phyloP scores from a whole-genome alignment of 345 rosid species.

The Syzygium jambos region DNA sequence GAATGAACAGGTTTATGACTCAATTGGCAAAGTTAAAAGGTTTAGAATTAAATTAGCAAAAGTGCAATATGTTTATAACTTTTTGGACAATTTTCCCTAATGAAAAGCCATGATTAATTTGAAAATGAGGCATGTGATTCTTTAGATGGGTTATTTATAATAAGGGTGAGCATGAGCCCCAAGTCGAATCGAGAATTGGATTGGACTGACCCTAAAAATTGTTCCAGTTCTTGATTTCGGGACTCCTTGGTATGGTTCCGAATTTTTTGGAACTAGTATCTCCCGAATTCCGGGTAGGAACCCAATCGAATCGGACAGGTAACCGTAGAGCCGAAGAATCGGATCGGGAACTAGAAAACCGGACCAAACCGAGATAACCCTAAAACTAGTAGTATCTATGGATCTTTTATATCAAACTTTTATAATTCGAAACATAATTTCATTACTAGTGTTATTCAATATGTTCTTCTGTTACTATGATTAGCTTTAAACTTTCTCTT shows the following conservation, averaged over 20 bases:
- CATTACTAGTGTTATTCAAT: neutral
- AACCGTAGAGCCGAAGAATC: too few relatives aligned
- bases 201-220: neutral
- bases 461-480: too few relatives aligned
- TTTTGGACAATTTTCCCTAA: too few relatives aligned
- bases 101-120: neutral
- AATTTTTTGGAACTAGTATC: neutral
- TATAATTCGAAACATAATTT: too few relatives aligned
- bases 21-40: too few relatives aligned
- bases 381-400: neutral
- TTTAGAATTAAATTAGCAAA: too few relatives aligned
- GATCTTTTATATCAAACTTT: neutral
- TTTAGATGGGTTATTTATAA: neutral
- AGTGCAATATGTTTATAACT: too few relatives aligned
- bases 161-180: neutral
- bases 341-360: too few relatives aligned
- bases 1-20: too few relatives aligned
- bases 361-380: too few relatives aligned
- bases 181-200: fast-evolving
- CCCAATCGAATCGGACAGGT: too few relatives aligned
- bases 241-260: neutral
- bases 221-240: fast-evolving
- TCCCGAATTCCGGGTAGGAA: neutral
- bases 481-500: neutral
- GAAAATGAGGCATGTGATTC: neutral